These are phyloP conservation scores for Trichoderma aggressivum DNA, from an alignment of 2,329 filamentous ascomycete genomes.

Conservation along the genomic window DNA sequence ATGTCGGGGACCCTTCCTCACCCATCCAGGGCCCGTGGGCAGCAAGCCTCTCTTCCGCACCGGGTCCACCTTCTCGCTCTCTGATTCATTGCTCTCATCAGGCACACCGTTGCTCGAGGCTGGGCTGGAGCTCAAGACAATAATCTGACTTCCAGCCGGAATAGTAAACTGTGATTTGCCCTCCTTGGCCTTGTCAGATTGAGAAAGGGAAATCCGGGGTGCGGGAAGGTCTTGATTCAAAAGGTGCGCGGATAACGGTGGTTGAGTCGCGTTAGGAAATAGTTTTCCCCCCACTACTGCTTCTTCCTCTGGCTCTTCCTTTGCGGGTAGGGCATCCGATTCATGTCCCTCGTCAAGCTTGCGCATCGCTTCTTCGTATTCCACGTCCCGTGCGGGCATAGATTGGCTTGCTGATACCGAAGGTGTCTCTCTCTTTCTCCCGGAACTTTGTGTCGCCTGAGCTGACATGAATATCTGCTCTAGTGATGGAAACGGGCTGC, in stretches of 20 bases:
- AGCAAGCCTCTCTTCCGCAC: conserved; percentile 24
- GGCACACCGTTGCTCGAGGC: conserved; percentile 21
- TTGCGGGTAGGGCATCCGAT: conserved; percentile 26
- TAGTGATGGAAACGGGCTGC: conserved; percentile 35
- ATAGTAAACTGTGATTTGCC: conserved; percentile 26
- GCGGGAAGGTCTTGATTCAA: not conserved
- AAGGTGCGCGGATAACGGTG: conserved; percentile 18
- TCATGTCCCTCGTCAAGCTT: conserved; percentile 37
- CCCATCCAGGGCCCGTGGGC: conserved; percentile 23
- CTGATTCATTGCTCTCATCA: conserved; percentile 22
- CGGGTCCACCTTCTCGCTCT: conserved; percentile 22
- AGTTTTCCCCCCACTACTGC: conserved; percentile 17
- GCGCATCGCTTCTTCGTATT: conserved; percentile 45
- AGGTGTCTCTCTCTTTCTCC: conserved; percentile 21
- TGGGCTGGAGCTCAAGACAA: conserved; percentile 31
- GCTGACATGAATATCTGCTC: conserved; percentile 43
- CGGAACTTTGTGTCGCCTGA: conserved; percentile 35
- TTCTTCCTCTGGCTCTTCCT: conserved; percentile 28
- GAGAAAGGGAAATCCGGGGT: conserved; percentile 12
- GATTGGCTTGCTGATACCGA: not conserved
- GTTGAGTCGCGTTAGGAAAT: conserved; percentile 35
- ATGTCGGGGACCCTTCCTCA: conserved; percentile 20
- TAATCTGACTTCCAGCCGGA: conserved; percentile 33
- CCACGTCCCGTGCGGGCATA: conserved; percentile 30
- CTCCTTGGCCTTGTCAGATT: conserved; percentile 21